Evolutionary conservation across 768 basidiomycete species (phyloP).

Genomic region (Termitomyces sp.): DNA sequence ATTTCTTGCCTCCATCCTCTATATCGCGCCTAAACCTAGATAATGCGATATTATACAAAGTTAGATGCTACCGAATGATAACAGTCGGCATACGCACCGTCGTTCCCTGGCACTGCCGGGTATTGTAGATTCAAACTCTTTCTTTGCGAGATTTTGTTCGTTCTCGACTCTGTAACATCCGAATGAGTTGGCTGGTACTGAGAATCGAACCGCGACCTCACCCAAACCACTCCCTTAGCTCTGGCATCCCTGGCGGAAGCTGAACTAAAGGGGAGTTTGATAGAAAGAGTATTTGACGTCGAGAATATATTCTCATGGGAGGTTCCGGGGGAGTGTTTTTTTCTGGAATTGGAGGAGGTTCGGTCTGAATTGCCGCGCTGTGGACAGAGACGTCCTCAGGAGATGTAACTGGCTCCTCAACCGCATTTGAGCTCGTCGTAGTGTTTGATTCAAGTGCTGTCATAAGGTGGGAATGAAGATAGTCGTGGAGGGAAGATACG

Average conservation of each 20-base stretch:
- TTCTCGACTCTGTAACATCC: slow-evolving; percentile 41
- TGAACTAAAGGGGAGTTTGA: slow-evolving; percentile 72
- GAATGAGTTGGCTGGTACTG: slow-evolving; percentile 15
- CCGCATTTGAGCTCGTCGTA: slow-evolving; percentile 3
- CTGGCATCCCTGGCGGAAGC: slow-evolving; percentile 70
- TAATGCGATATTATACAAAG: slow-evolving; percentile 11
- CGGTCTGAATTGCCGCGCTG: slow-evolving; percentile 14
- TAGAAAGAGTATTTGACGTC: slow-evolving; percentile 60
- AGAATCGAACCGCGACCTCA: slow-evolving; percentile 29
- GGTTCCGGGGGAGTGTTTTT: slow-evolving; percentile 26
- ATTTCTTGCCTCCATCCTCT: slow-evolving; percentile 61
- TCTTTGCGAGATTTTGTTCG: slow-evolving; percentile 60
- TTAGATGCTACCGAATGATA: slow-evolving; percentile 1
- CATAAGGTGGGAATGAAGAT: slow-evolving; percentile 11
- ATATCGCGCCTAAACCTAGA: slow-evolving; percentile 68
- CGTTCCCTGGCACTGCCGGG: slow-evolving; percentile 56
- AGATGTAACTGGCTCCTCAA: slow-evolving; percentile 23
- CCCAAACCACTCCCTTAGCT: slow-evolving; percentile 88
- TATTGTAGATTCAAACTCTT: slow-evolving; percentile 58
- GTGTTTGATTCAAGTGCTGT: slow-evolving; percentile 7
- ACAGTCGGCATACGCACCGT: slow-evolving; percentile 38
- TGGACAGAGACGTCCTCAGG: slow-evolving; percentile 24
- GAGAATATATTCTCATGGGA: slow-evolving; percentile 62
- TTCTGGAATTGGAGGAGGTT: slow-evolving; percentile 16
- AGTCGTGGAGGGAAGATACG: slow-evolving; percentile 10